Conservation (phyloP, 192 early-diverging fungal species). For the Mortierella claussenii region DNA sequence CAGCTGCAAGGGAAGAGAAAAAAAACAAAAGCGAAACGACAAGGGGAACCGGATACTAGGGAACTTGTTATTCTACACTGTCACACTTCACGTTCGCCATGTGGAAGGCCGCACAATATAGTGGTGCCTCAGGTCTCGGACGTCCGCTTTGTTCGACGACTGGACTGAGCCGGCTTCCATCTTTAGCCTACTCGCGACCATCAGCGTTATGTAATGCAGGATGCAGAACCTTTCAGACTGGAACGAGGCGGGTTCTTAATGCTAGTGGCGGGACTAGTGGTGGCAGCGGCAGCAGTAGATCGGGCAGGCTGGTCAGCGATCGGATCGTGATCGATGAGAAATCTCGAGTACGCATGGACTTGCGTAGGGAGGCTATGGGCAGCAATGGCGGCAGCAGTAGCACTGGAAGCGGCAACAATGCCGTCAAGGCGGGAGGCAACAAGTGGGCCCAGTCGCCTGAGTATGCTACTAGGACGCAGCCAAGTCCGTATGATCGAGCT, state of each 20-base stretch:
- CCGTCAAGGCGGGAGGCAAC: slow-evolving; percentile 2
- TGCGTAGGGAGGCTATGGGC: slow-evolving; percentile 24
- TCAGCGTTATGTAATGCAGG: neutral
- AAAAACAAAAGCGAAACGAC: too few relatives aligned
- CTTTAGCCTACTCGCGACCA: neutral
- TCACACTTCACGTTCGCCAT: too few relatives aligned
- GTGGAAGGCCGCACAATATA: slow-evolving; percentile 19
- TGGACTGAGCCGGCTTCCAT: neutral
- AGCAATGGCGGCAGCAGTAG: neutral
- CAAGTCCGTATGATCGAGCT: slow-evolving; percentile 25
- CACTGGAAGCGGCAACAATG: neutral
- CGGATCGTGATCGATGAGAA: slow-evolving; percentile 34
- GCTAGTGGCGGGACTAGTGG: neutral
- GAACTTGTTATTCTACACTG: too few relatives aligned
- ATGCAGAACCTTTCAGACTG: slow-evolving; percentile 12
- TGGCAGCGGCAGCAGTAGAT: neutral
- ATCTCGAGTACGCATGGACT: slow-evolving; percentile 42
- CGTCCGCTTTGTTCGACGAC: neutral
- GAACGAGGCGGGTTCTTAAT: slow-evolving; percentile 1
- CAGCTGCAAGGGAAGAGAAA: neutral
- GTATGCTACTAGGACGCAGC: slow-evolving; percentile 10
- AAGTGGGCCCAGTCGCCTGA: slow-evolving; percentile 28
- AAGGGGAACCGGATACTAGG: too few relatives aligned
- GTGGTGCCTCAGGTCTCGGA: neutral
- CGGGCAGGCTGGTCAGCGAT: slow-evolving; percentile 21